phyloP scores from a whole-genome alignment of 345 rosid species.

The Carallia pectinifolia region DNA sequence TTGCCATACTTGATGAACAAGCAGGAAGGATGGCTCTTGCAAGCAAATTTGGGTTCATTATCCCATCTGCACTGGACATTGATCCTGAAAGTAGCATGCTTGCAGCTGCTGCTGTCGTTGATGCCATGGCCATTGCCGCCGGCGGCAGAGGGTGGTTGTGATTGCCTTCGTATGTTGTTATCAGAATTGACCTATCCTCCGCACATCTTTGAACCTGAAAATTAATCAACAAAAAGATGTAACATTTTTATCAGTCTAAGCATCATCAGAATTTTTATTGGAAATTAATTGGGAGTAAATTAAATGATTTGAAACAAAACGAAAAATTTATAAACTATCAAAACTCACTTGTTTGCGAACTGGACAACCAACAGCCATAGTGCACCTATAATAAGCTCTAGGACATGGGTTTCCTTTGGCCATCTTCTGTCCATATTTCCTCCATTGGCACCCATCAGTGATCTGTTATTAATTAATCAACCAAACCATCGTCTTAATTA shows the following conservation, averaged over 20 bases:
- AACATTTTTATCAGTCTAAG: slow-evolving; percentile 2
- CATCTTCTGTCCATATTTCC: slow-evolving; percentile 99
- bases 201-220: slow-evolving; percentile 93
- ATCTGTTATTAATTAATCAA: slow-evolving; percentile 34
- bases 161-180: slow-evolving; percentile 92
- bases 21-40: slow-evolving; percentile 81
- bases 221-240: background rate
- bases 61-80: slow-evolving; percentile 83
- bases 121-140: slow-evolving; percentile 93
- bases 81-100: slow-evolving; percentile 89
- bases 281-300: no score
- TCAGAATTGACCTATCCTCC: slow-evolving; percentile 73
- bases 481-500: background rate
- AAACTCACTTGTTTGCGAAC: slow-evolving; percentile 87
- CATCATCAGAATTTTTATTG: background rate
- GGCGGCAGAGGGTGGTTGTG: slow-evolving; percentile 95
- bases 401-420: slow-evolving; percentile 99
- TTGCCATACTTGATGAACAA: slow-evolving; percentile 83
- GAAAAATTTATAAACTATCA: background rate
- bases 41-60: slow-evolving; percentile 80
- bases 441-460: slow-evolving; percentile 93
- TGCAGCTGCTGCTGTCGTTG: slow-evolving; percentile 87
- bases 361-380: slow-evolving; percentile 90
- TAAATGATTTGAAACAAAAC: background rate
- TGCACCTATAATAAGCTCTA: slow-evolving; percentile 94